These are phyloP conservation scores for Arctium lappa DNA, from an alignment of 129 eudicot species.

Conservation along the genomic window DNA sequence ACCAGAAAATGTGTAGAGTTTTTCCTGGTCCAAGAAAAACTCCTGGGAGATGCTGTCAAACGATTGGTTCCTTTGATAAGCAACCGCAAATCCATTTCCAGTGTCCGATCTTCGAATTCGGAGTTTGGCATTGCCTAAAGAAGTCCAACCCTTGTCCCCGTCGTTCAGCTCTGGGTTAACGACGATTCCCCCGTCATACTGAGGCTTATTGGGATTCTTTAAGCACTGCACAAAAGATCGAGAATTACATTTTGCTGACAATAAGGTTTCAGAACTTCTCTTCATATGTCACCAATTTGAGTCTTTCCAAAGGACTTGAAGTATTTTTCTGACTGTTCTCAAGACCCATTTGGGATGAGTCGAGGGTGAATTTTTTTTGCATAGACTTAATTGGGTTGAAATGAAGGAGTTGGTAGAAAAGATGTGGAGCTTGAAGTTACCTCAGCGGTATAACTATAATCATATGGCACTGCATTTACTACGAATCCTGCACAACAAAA, in stretches of 20 bases:
- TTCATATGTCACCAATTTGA: background rate
- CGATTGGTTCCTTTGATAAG: slow-evolving; percentile 35
- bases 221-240: background rate
- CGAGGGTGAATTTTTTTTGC: no score
- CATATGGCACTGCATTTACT: slow-evolving; percentile 29
- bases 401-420: background rate
- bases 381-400: no score
- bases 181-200: slow-evolving; percentile 60
- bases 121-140: slow-evolving; percentile 41
- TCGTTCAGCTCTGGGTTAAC: slow-evolving; percentile 48
- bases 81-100: slow-evolving; percentile 47
- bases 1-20: slow-evolving; percentile 69
- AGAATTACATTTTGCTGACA: background rate
- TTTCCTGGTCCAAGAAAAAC: slow-evolving; percentile 41
- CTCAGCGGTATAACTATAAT: slow-evolving; percentile 29
- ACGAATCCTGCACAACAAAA: slow-evolving; percentile 11
- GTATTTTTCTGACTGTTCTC: no score
- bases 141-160: slow-evolving; percentile 49
- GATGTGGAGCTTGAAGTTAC: slow-evolving; percentile 3
- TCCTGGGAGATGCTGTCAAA: slow-evolving; percentile 46
- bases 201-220: slow-evolving; percentile 40
- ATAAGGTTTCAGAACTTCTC: background rate
- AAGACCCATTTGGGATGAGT: no score
- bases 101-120: slow-evolving; percentile 13
- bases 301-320: background rate